Evolutionary conservation across 2,329 filamentous ascomycete species (phyloP), one percentile per base, ranked within the genome.

Genomic region (Thermoascus crustaceus): DNA sequence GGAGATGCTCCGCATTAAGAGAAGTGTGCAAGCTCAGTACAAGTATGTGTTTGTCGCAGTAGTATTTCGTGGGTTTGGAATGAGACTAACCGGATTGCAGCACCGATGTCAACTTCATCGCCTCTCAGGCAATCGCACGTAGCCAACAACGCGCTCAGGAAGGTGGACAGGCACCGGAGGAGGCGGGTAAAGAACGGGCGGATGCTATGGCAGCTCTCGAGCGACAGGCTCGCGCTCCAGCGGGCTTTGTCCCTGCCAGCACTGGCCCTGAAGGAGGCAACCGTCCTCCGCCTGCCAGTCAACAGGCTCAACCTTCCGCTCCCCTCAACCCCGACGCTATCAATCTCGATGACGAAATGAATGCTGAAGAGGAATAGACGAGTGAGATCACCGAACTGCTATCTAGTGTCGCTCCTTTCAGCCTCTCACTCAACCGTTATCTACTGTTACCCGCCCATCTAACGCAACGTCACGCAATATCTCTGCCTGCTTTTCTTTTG

Each of bases 81-180:
- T 13, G 11, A 19, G n/a, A 18, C 39, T 41, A 43, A 44, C 65
- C 70, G 57, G 70, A 50, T 30, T 29, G 35, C 47, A 78, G 73
- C 56, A 98, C 93, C 29, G 91, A 98, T 55, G 89, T 98, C 69
- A 94, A 88, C 59, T 98, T 95, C 55, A 95, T 98, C 61, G 91
- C 91, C 7, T 93, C 86, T 4, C 91, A 98, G 60, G 91, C 91
- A 17, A 72, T 98, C 47, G 87, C 87, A 14, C 78, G 87, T 43
- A 80, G 78, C 44, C 83, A 93, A 57, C 72, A 73, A 47, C 65
- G 64, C 37, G 66, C 63, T 22, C 63, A 66, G 35, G 47, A 57
- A 30, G 53, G 50, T 21, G 52, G 43, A 32, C 36, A 50, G 30
- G 48, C 41, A 20, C 41, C 44, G 20, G 64, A 57, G 25, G 63